Conservation (phyloP, 192 early-diverging fungal genomes). For the Backusella morwellensis region DNA sequence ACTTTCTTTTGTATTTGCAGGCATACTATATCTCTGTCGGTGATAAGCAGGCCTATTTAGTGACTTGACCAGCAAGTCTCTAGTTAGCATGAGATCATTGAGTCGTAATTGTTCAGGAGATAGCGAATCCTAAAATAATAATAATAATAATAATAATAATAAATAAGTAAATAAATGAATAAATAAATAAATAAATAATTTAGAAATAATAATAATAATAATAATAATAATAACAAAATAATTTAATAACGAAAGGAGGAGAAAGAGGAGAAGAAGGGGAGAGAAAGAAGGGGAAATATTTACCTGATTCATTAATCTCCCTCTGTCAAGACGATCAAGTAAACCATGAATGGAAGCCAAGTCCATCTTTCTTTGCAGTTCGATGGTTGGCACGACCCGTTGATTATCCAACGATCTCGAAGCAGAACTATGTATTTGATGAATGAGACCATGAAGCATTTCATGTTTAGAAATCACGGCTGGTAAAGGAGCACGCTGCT, state of each 20-base stretch:
- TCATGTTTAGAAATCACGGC: constrained; percentile 17
- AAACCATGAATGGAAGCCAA: constrained; percentile 38
- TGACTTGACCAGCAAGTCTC: constrained; percentile 44
- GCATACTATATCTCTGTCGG: constrained; percentile 43
- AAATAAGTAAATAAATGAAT: not conserved
- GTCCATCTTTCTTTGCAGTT: constrained; percentile 40
- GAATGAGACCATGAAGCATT: constrained; percentile 44
- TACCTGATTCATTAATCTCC: constrained; percentile 50
- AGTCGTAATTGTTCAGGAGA: constrained; percentile 47
- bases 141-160: not conserved
- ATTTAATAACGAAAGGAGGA: not conserved
- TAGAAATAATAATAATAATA: not conserved
- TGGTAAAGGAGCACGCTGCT: constrained; percentile 32
- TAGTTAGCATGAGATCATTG: constrained; percentile 45
- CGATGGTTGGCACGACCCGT: constrained; percentile 41
- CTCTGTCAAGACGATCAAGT: constrained; percentile 40
- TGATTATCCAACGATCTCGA: constrained; percentile 45
- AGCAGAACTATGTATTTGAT: constrained; percentile 48
- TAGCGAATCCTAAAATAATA: constrained; percentile 43
- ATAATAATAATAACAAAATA: not conserved
- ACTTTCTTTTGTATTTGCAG: constrained; percentile 41
- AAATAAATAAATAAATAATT: not conserved
- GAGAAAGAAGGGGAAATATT: not conserved
- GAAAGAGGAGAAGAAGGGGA: not conserved
- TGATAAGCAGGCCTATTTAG: constrained; percentile 28